These are phyloP conservation scores for Boletus rufocinnamomeus DNA, from an alignment of 768 basidiomycete genomes.

Conservation along the genomic window DNA sequence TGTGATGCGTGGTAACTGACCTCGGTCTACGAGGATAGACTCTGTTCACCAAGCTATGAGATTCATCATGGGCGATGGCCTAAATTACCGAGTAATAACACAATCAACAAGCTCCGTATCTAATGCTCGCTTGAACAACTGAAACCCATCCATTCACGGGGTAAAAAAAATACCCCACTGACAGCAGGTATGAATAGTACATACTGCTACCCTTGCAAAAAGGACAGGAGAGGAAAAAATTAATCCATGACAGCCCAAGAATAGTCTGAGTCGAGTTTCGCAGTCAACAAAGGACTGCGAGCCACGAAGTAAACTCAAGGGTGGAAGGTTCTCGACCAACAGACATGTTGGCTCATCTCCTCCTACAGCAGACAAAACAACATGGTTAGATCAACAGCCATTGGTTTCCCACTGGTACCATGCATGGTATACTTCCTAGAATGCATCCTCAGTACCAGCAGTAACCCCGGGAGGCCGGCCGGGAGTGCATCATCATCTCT, in stretches of 20 bases:
- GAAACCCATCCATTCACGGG: background rate
- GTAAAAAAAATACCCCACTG: background rate
- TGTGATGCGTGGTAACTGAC: background rate
- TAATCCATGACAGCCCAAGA: slow-evolving; percentile 20
- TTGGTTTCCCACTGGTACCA: background rate
- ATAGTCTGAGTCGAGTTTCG: slow-evolving; percentile 28
- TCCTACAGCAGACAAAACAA: slow-evolving; percentile 2
- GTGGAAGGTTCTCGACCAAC: background rate
- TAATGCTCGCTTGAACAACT: too few species aligned
- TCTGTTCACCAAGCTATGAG: background rate
- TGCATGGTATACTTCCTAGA: background rate
- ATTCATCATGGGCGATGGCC: too few species aligned
- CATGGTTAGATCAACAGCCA: background rate
- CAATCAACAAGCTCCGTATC: too few species aligned
- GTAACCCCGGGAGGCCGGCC: background rate
- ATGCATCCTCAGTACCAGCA: too few species aligned
- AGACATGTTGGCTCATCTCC: slow-evolving; percentile 1
- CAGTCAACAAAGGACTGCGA: slow-evolving; percentile 12
- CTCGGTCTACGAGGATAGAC: too few species aligned
- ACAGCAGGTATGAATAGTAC: background rate
- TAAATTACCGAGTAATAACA: too few species aligned
- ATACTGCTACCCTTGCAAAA: slow-evolving; percentile 9
- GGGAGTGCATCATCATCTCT: too few species aligned
- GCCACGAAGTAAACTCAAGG: slow-evolving; percentile 30
- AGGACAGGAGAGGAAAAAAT: slow-evolving; percentile 4